Evolutionary conservation across 345 rosid species (phyloP).

Genomic region (Pistacia atlantica): DNA sequence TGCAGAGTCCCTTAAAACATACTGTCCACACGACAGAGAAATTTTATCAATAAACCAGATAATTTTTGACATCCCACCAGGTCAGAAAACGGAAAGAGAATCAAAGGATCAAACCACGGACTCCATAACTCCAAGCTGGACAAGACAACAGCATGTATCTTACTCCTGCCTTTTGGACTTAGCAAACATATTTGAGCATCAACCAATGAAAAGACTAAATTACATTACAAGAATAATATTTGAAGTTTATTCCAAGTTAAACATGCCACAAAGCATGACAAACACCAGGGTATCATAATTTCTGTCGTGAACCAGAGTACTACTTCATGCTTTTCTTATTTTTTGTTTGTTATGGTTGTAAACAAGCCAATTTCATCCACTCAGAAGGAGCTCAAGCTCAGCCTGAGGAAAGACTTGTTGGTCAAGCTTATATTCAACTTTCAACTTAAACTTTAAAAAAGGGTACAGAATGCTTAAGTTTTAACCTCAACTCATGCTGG

Average conservation of each 20-base stretch:
- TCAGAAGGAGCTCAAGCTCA: too few relatives aligned
- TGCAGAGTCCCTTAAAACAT: constrained; percentile 50
- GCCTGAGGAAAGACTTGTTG: not conserved
- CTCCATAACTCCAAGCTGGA: not conserved
- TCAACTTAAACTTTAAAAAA: too few relatives aligned
- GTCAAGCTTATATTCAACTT: not conserved
- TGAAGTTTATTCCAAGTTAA: not conserved
- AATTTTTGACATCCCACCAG: not conserved
- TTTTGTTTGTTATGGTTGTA: not conserved
- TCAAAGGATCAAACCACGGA: not conserved
- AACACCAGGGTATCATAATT: not conserved
- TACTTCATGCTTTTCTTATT: not conserved
- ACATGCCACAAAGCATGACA: not conserved
- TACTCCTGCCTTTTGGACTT: not conserved
- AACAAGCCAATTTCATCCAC: not conserved
- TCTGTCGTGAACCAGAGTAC: not conserved
- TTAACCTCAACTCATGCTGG: too few relatives aligned
- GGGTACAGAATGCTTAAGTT: too few relatives aligned
- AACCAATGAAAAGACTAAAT: not conserved
- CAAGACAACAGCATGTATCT: not conserved
- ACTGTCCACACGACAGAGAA: constrained; percentile 43
- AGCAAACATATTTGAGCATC: not conserved
- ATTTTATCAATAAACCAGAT: constrained; percentile 6
- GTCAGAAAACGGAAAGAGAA: not conserved
- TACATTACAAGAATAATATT: not conserved